phyloP scores from a whole-genome alignment of 139 green algal genomes.

The Chlamydomonas sp. region DNA sequence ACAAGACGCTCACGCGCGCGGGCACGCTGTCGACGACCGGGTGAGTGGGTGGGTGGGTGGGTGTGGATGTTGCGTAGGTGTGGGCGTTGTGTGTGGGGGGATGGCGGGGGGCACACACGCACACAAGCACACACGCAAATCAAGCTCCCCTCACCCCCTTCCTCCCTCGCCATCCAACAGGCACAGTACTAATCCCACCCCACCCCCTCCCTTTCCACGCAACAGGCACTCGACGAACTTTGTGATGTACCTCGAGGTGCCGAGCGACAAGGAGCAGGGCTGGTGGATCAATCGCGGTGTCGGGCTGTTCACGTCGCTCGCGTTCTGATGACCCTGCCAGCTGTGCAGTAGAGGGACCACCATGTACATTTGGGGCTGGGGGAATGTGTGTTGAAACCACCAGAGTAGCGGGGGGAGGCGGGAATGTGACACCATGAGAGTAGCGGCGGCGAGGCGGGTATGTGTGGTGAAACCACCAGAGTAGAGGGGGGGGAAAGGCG shows the following conservation, averaged over 20 bases:
- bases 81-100: too few species aligned
- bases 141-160: too few species aligned
- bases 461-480: background rate
- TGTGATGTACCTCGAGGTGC: conserved; percentile 73
- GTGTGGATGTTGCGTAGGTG: too few species aligned
- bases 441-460: background rate
- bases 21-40: conserved; percentile 70
- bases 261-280: conserved; percentile 41
- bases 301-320: conserved; percentile 65
- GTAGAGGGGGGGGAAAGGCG: background rate
- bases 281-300: conserved; percentile 77
- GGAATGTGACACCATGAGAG: background rate
- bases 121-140: too few species aligned
- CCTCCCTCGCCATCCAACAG: too few species aligned
- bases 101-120: too few species aligned
- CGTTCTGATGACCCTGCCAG: conserved; percentile 45
- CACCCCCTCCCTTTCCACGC: too few species aligned
- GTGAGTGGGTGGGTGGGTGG: too few species aligned
- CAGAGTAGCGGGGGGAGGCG: background rate
- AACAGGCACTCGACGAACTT: conserved; percentile 86
- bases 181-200: too few species aligned
- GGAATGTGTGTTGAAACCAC: background rate
- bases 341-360: too few species aligned
- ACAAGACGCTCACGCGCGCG: conserved; percentile 61
- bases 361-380: background rate